phyloP scores from a whole-genome alignment of 1,284 basidiomycete genomes.

The Acaromyces ingoldii region DNA sequence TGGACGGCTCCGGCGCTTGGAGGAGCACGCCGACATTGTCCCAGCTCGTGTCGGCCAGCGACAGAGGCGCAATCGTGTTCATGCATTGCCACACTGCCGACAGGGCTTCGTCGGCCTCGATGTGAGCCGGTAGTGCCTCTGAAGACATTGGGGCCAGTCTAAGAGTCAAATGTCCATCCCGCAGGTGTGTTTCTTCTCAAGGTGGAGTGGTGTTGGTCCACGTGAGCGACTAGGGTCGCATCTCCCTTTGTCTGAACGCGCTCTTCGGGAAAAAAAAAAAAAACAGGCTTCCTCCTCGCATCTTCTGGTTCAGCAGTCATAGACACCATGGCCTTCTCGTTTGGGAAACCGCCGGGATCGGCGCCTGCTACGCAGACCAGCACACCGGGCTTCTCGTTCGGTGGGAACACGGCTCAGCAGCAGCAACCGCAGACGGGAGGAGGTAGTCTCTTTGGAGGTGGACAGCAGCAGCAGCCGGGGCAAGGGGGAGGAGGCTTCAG shows the following conservation, averaged over 20 bases:
- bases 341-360: constrained; percentile 19
- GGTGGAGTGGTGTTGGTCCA: too few relatives aligned
- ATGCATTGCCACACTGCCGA: not conserved
- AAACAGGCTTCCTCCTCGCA: too few relatives aligned
- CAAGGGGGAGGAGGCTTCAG: constrained; percentile 10
- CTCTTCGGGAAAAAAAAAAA: too few relatives aligned
- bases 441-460: not conserved
- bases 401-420: not conserved
- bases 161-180: too few relatives aligned
- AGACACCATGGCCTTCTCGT: constrained; percentile 23
- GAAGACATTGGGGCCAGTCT: too few relatives aligned
- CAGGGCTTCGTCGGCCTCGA: not conserved
- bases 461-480: constrained; percentile 12
- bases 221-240: too few relatives aligned
- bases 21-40: constrained; percentile 48
- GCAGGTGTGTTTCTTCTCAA: too few relatives aligned
- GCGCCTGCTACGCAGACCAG: not conserved
- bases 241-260: too few relatives aligned
- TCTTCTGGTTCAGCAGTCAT: constrained; percentile 17
- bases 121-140: not conserved
- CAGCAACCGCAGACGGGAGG: not conserved
- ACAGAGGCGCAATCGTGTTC: constrained; percentile 24
- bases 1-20: constrained; percentile 19
- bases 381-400: not conserved
- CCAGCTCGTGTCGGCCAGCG: constrained; percentile 39